These are phyloP conservation scores for Kodamaea neixiangensis DNA, from an alignment of 805 yeast species.

Conservation along the genomic window DNA sequence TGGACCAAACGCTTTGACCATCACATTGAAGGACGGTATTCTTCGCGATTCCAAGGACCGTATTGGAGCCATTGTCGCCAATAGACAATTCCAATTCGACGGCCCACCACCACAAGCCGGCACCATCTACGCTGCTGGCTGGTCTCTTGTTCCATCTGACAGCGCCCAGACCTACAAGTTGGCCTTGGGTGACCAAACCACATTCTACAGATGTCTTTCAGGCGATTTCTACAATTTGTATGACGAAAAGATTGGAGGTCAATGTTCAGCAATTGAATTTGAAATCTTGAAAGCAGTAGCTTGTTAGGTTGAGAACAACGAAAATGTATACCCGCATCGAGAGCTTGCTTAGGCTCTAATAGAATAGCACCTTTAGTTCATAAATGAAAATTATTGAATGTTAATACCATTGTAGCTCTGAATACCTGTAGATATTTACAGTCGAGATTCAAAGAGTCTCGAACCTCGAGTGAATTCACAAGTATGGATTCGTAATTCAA, in stretches of 20 bases:
- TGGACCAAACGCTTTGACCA: constrained; percentile 45
- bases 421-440: too few species aligned
- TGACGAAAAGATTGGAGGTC: constrained; percentile 60
- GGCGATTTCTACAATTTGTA: constrained; percentile 80
- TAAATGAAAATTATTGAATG: background rate
- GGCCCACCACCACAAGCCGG: constrained; percentile 78
- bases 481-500: too few species aligned
- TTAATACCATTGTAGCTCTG: background rate
- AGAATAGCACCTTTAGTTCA: background rate
- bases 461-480: background rate
- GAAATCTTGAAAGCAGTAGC: constrained; percentile 17
- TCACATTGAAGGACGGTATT: constrained; percentile 52
- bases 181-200: constrained; percentile 61
- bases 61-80: constrained; percentile 77
- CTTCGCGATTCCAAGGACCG: constrained; percentile 64
- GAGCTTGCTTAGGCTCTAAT: background rate
- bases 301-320: constrained; percentile 9
- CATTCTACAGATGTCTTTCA: constrained; percentile 73
- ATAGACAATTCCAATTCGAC: constrained; percentile 79
- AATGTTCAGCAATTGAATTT: constrained; percentile 46
- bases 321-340: background rate
- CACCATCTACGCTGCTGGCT: constrained; percentile 31
- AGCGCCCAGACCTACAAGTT: constrained; percentile 38
- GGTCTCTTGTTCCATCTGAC: constrained; percentile 20
- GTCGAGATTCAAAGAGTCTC: too few species aligned